Percentiles rank a stretch among this genome's conserved stretches.
Conservation (phyloP, 2,329 filamentous ascomycete genomes). For the Purpureocillium takamizusanense region DNA sequence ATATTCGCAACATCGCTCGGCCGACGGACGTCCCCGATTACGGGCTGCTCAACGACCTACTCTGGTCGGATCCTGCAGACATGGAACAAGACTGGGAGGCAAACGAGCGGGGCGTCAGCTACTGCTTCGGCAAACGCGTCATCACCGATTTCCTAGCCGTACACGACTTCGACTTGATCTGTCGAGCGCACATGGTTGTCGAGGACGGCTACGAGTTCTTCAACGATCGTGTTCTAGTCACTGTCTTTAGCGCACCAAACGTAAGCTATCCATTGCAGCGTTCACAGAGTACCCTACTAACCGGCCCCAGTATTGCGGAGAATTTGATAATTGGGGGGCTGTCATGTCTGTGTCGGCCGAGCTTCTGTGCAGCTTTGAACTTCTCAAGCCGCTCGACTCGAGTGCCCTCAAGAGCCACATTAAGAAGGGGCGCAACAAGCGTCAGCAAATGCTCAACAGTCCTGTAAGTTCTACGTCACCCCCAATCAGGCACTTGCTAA, state of each 20-base stretch:
- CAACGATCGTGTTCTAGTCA: conserved; percentile 87
- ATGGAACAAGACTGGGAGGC: conserved; percentile 98
- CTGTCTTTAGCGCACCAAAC: conserved; percentile 95
- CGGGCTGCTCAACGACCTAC: conserved; percentile 83
- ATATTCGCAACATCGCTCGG: conserved; percentile 90
- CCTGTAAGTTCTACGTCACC: conserved; percentile 56
- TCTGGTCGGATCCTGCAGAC: conserved; percentile 96
- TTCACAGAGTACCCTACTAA: no score
- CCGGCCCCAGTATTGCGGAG: conserved; percentile 72
- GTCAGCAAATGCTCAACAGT: conserved; percentile 92
- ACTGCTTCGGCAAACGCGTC: conserved; percentile 97
- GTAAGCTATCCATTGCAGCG: no score
- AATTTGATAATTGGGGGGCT: conserved; percentile 98
- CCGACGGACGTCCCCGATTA: conserved; percentile 97
- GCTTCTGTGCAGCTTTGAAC: conserved; percentile 90
- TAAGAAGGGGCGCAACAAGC: conserved; percentile 93
- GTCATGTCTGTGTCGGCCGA: conserved; percentile 97
- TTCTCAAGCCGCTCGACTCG: conserved; percentile 92
- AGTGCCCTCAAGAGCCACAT: conserved; percentile 96
- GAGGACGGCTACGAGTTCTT: conserved; percentile 99
- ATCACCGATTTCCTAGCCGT: conserved; percentile 91
- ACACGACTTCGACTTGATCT: conserved; percentile 96
- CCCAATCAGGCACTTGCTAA: background rate
- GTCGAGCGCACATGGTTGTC: conserved; percentile 97
- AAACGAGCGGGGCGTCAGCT: conserved; percentile 93